These are phyloP conservation scores for Coccomyxa sp. DNA, from an alignment of 139 green algal species.

Conservation along the genomic window DNA sequence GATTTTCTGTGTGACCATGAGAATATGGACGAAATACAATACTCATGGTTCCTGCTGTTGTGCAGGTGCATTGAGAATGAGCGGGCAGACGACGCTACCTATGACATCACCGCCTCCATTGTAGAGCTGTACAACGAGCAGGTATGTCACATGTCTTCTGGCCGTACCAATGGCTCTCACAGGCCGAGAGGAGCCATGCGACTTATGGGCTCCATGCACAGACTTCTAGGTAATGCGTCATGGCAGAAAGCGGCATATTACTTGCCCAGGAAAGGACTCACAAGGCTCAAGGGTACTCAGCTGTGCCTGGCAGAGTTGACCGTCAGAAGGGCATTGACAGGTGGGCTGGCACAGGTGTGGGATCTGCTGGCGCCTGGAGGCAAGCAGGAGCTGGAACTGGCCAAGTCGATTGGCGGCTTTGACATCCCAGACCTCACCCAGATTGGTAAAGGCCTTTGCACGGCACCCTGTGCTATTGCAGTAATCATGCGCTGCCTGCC, in stretches of 20 bases:
- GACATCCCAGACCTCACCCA: conserved; percentile 26
- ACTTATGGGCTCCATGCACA: no score
- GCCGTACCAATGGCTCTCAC: no score
- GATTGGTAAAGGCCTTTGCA: not conserved
- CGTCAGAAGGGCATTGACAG: not conserved
- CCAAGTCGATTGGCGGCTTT: conserved; percentile 18
- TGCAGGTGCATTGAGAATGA: conserved; percentile 46
- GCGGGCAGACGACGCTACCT: conserved; percentile 32
- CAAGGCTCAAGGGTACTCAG: no score
- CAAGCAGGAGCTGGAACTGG: conserved; percentile 23
- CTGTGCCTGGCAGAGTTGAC: not conserved
- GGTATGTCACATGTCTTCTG: no score
- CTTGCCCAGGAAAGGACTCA: no score
- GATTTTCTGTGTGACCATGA: no score
- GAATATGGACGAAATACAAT: no score
- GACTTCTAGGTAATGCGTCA: no score
- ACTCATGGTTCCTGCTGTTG: no score
- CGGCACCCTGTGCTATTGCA: not conserved
- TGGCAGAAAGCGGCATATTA: no score
- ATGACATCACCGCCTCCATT: conserved; percentile 51
- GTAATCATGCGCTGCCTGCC: not conserved
- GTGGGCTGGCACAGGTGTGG: conserved; percentile 4
- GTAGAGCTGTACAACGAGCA: conserved; percentile 80
- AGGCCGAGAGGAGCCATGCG: no score
- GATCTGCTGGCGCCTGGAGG: conserved; percentile 23